Evolutionary conservation across 208 protist genomes (phyloP), one percentile per base, ranked within the genome.

Genomic region (Wallacemonas sp.): DNA sequence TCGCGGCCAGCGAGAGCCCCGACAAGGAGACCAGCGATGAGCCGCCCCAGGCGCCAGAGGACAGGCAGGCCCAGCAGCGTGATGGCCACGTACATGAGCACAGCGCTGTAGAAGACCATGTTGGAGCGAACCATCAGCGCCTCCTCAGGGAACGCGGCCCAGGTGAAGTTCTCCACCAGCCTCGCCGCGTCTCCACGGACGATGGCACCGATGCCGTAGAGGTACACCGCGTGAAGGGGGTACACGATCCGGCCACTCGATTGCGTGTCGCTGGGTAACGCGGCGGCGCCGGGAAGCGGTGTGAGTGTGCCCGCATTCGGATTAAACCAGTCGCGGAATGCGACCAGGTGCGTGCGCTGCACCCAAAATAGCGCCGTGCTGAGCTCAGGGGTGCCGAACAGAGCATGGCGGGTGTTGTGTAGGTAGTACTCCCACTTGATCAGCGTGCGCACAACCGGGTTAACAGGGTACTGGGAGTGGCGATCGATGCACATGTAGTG

Each of bases 211-310:
- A 65, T 44, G 5, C 72, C 29, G 29, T 48, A 72, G 29, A 88
- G 65, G 46, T 88, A 88, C 12, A 75, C 0, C 9, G 65, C 75
- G 58, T 84, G 82, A 2, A 85, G 41, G 0, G 82, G 82, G n/a
- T 74, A 55, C 2, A 82, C 33, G 1, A 85, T 30, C 17, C 55
- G 65, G 3, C 81, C 81, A 19, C 74, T 29, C 16, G 21, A 14
- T 32, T 71, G 63, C 2, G 57, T 46, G 0, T 12, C 33, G 14
- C 52, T 23, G 0, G 65, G 44, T 4, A 85, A 68, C 1, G 66
- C 57, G 0, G 19, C 26, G 12, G 29, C 23, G 9, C 19, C 24
- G 16, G 46, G 19, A 12, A 61, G 56, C 12, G 39, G 36, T 26
- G 6, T 26, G 30, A 64, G 65, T 8, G 65, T 30, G 1, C 39